Conservation (phyloP, 345 rosid genomes). For the Mercurialis annua region DNA sequence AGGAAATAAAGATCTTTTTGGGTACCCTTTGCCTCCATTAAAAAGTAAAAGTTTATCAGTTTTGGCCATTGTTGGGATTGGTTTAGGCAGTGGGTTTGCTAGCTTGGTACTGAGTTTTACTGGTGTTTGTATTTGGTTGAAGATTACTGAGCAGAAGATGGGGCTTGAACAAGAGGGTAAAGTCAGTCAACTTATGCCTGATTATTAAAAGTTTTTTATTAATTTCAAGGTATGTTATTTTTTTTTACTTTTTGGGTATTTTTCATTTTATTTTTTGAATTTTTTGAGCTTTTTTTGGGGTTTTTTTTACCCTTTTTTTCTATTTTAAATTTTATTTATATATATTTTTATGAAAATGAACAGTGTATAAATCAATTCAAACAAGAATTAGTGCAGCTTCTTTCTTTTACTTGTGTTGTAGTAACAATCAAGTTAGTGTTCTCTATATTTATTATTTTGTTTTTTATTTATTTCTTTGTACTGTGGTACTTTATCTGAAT, state of each 20-base stretch:
- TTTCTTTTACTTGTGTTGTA: neutral
- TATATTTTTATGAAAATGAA: conserved; percentile 1
- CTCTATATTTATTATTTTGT: neutral
- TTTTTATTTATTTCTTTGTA: neutral
- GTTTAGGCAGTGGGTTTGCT: conserved; percentile 85
- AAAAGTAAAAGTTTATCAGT: conserved; percentile 65
- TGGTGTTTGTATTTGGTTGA: conserved; percentile 88
- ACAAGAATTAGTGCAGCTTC: conserved; percentile 16
- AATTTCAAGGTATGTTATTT: conserved; percentile 14
- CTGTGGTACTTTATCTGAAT: neutral
- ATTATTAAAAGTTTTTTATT: conserved; percentile 35
- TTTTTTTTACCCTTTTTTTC: too few species aligned
- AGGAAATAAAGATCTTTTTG: conserved; percentile 78
- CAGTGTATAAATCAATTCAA: conserved; percentile 22
- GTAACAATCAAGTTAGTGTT: neutral
- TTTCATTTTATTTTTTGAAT: neutral
- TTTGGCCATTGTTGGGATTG: conserved; percentile 89
- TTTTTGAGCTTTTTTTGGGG: neutral
- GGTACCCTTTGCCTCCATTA: conserved; percentile 75
- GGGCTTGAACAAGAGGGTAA: conserved; percentile 72
- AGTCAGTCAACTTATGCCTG: conserved; percentile 72
- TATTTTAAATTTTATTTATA: neutral
- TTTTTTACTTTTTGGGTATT: neutral
- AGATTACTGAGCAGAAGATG: conserved; percentile 62
- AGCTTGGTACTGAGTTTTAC: conserved; percentile 85